A percentile compares a stretch with the other conserved stretches of the same genome.
These are phyloP conservation scores for Chaetoceros tenuissimus DNA, from an alignment of 108 stramenopile genomes.

Conservation along the genomic window DNA sequence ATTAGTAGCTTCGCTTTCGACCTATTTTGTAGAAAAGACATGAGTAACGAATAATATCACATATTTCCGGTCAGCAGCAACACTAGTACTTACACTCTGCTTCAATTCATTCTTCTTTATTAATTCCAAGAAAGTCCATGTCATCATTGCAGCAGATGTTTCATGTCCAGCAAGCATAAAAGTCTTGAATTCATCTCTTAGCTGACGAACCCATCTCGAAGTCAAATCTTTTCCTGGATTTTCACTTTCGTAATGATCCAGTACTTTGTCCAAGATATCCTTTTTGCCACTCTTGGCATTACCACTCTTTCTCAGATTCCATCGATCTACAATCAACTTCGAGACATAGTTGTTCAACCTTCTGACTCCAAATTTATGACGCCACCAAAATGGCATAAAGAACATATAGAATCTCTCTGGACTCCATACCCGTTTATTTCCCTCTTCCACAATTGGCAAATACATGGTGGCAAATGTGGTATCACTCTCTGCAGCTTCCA, in stretches of 20 bases:
- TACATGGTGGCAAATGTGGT: slow-evolving; percentile 21
- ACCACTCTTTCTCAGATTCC: slow-evolving; percentile 2
- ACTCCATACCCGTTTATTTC: slow-evolving; percentile 16
- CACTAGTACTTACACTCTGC: not conserved
- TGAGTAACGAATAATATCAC: no score
- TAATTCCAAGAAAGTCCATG: slow-evolving; percentile 7
- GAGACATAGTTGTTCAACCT: slow-evolving; percentile 13
- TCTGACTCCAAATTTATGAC: slow-evolving; percentile 5
- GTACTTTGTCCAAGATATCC: slow-evolving; percentile 16
- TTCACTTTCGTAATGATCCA: slow-evolving; percentile 16
- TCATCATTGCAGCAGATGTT: slow-evolving; percentile 13
- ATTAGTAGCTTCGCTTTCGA: not conserved
- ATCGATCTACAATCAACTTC: slow-evolving; percentile 14
- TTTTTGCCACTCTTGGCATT: not conserved
- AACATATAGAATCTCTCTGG: slow-evolving; percentile 12
- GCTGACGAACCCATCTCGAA: slow-evolving; percentile 2
- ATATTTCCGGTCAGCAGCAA: no score
- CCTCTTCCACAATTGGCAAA: slow-evolving; percentile 23
- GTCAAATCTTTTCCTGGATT: slow-evolving; percentile 2
- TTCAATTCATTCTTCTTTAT: not conserved
- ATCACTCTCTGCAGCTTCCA: slow-evolving; percentile 15
- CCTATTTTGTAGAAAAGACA: not conserved
- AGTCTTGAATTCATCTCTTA: slow-evolving; percentile 10
- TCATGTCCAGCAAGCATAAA: slow-evolving; percentile 12
- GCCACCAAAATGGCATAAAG: slow-evolving; percentile 14